Evolutionary conservation across 441 rosid species (phyloP).

Genomic region (Geranium incanum): DNA sequence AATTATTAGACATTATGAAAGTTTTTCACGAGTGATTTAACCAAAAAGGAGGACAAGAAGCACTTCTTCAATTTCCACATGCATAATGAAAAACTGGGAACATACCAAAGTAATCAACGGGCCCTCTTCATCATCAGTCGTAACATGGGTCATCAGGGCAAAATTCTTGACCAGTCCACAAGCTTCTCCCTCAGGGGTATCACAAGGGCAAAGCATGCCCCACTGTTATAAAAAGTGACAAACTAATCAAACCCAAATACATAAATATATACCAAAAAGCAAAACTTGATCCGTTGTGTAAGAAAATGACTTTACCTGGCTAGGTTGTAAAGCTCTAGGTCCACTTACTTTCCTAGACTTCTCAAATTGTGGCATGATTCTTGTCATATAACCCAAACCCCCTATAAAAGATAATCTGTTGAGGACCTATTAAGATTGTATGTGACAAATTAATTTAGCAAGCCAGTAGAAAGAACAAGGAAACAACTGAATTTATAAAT

Average conservation of each 20-base stretch:
- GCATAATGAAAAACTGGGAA: not conserved
- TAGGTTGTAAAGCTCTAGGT: slow-evolving; percentile 98
- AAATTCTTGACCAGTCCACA: slow-evolving; percentile 97
- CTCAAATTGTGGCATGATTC: slow-evolving; percentile 80
- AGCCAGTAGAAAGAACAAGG: slow-evolving; percentile 3
- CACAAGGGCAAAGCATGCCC: slow-evolving; percentile 99
- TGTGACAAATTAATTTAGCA: slow-evolving; percentile 12
- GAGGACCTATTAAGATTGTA: slow-evolving; percentile 45
- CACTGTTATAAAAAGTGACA: slow-evolving; percentile 43
- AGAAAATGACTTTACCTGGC: slow-evolving; percentile 55
- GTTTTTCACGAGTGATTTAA: not conserved
- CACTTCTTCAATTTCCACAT: not conserved
- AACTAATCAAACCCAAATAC: slow-evolving; percentile 1
- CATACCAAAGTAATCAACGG: slow-evolving; percentile 77
- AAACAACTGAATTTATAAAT: slow-evolving; percentile 16
- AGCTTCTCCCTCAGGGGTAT: slow-evolving; percentile 97
- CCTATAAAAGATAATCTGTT: slow-evolving; percentile 76
- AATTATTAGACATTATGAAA: not conserved
- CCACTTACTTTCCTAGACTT: slow-evolving; percentile 99
- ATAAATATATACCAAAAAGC: slow-evolving; percentile 4
- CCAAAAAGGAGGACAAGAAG: not conserved
- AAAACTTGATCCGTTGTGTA: slow-evolving; percentile 10
- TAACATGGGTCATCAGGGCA: slow-evolving; percentile 99
- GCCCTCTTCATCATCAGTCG: slow-evolving; percentile 89
- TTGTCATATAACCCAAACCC: slow-evolving; percentile 76